A percentile compares a stretch with the other conserved stretches of the same genome.
These are phyloP conservation scores for Blastomyces parvus DNA, from an alignment of 2,329 filamentous ascomycete genomes.

Conservation along the genomic window DNA sequence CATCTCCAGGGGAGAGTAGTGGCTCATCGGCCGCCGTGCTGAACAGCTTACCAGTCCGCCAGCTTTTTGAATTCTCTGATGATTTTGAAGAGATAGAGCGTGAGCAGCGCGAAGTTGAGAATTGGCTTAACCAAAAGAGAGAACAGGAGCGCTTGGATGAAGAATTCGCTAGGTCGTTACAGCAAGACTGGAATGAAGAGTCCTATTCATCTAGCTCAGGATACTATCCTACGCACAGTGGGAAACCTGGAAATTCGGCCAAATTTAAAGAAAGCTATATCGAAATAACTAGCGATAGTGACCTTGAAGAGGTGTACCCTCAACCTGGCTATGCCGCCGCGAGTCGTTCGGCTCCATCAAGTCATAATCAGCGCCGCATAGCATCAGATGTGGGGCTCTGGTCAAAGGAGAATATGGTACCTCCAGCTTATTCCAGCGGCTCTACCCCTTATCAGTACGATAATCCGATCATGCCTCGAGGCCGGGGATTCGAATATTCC, in stretches of 20 bases:
- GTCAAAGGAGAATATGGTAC: neutral
- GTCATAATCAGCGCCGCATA: neutral
- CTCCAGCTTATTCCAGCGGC: neutral
- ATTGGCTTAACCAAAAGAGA: constrained; percentile 23
- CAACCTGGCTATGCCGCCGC: neutral
- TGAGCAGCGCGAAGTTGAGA: constrained; percentile 26
- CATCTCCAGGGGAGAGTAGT: neutral
- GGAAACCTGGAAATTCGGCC: neutral
- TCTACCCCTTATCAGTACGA: neutral
- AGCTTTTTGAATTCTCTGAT: constrained; percentile 23
- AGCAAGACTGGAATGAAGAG: constrained; percentile 22
- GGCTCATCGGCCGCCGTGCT: neutral
- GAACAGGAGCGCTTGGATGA: constrained; percentile 31
- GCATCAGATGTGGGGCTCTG: neutral
- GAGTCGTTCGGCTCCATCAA: neutral
- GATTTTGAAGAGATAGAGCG: constrained; percentile 21
- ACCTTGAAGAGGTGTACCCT: constrained; percentile 8
- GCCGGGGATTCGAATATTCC: neutral
- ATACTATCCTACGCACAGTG: neutral
- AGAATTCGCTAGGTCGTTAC: constrained; percentile 31
- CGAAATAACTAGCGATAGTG: constrained; percentile 14
- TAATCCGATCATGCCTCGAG: neutral
- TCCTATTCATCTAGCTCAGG: constrained; percentile 5
- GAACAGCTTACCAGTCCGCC: constrained; percentile 14
- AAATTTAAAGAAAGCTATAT: constrained; percentile 6